These are phyloP conservation scores for Lichtheimia hyalospora DNA, from an alignment of 371 early-diverging fungal genomes.

Conservation along the genomic window DNA sequence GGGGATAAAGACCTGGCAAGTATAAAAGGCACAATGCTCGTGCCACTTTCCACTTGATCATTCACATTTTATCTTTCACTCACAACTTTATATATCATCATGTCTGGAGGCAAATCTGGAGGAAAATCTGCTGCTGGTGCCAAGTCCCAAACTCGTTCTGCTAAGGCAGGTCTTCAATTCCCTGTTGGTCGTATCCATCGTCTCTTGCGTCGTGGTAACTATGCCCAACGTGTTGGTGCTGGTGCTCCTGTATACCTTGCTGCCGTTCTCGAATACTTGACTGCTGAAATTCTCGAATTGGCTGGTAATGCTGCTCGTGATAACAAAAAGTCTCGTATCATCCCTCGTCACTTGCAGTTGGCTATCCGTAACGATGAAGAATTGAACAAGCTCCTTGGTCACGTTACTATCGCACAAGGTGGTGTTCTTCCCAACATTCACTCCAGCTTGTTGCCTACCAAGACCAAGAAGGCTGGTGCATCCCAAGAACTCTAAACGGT, in stretches of 20 bases:
- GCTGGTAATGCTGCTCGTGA: conserved; percentile 96
- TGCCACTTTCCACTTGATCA: conserved; percentile 4
- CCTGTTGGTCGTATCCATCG: conserved; percentile 98
- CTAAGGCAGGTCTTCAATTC: conserved; percentile 88
- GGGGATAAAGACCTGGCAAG: background rate
- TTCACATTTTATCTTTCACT: background rate
- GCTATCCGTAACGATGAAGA: conserved; percentile 97
- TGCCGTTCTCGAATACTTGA: conserved; percentile 94
- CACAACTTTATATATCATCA: conserved; percentile 18
- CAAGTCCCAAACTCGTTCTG: conserved; percentile 62
- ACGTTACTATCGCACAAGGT: conserved; percentile 86
- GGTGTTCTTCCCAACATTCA: conserved; percentile 90
- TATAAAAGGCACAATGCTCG: background rate
- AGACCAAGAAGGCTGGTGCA: conserved; percentile 60
- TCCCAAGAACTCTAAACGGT: conserved; percentile 23
- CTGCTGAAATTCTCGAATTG: conserved; percentile 95
- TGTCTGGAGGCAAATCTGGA: conserved; percentile 66
- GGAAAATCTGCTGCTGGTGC: conserved; percentile 60
- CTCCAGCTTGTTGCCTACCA: conserved; percentile 55
- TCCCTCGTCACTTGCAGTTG: conserved; percentile 85
- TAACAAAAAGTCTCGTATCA: conserved; percentile 94
- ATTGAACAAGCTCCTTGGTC: conserved; percentile 91
- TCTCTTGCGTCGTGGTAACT: conserved; percentile 90
- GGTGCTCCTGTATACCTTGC: conserved; percentile 95
- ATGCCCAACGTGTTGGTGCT: conserved; percentile 92